Conservation (phyloP, 495 filamentous ascomycete species). For the Filosporella fistucella region DNA sequence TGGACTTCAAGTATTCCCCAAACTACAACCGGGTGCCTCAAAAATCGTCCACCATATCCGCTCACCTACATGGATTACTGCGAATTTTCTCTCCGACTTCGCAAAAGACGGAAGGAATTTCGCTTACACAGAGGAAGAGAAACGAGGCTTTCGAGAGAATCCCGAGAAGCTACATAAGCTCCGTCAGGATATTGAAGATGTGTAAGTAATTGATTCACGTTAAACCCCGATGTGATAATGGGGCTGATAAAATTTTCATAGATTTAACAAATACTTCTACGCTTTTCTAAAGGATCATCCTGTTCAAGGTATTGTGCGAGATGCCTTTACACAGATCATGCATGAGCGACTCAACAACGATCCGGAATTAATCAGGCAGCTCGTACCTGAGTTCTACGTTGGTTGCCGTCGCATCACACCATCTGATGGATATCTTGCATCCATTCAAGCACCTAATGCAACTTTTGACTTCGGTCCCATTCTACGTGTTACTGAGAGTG, state of each 20-base stretch:
- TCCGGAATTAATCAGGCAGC: neutral
- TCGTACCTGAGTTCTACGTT: constrained; percentile 52
- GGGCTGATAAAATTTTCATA: neutral
- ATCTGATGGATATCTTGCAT: constrained; percentile 66
- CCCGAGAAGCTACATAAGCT: constrained; percentile 30
- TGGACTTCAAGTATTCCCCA: constrained; percentile 47
- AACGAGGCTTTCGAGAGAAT: constrained; percentile 36
- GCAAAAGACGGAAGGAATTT: neutral
- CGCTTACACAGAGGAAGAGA: constrained; percentile 34
- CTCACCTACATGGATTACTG: constrained; percentile 61
- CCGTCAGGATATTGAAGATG: constrained; percentile 33
- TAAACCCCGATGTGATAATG: neutral
- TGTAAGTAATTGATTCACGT: constrained; percentile 35
- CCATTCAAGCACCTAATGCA: constrained; percentile 57
- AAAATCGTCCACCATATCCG: constrained; percentile 60
- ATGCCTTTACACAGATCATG: neutral
- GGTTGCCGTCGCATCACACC: constrained; percentile 66
- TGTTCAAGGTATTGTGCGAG: neutral
- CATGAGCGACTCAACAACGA: neutral
- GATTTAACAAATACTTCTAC: neutral
- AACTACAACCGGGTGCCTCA: constrained; percentile 37
- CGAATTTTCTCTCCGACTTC: constrained; percentile 32
- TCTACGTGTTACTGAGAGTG: constrained; percentile 49
- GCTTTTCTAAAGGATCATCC: neutral
- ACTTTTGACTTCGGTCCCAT: constrained; percentile 52